A percentile compares a stretch with the other conserved stretches of the same genome.
Conservation (phyloP, 768 basidiomycete genomes). For the Leucosporidium yakuticum region DNA sequence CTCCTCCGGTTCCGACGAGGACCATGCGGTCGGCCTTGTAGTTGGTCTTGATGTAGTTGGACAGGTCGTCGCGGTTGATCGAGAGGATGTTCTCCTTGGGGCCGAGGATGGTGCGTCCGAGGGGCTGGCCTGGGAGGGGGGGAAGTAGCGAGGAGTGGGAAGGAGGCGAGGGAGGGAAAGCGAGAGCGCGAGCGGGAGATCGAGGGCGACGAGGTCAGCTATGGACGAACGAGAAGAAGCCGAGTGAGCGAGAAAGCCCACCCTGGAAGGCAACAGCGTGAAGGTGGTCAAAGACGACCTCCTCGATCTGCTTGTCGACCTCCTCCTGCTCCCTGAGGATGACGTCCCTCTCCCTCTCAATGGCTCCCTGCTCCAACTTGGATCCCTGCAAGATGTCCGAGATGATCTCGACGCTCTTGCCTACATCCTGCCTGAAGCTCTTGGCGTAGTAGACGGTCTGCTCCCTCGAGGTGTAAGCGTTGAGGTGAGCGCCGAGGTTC, state of each 20-base stretch:
- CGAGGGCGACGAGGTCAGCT: background rate
- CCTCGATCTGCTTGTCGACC: conserved; percentile 96
- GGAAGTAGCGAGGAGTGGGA: background rate
- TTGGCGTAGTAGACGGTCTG: conserved; percentile 99
- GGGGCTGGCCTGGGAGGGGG: conserved; percentile 66
- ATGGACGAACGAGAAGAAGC: conserved; percentile 12
- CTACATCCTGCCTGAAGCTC: conserved; percentile 92
- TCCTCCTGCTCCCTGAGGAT: conserved; percentile 97
- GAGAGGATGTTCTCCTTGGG: conserved; percentile 94
- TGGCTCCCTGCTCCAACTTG: conserved; percentile 75
- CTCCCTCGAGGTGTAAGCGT: conserved; percentile 97
- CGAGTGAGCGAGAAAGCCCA: too few species aligned
- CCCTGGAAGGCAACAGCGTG: conserved; percentile 96
- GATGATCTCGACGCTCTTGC: conserved; percentile 87
- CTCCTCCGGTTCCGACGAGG: conserved; percentile 91
- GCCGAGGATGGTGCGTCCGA: conserved; percentile 95
- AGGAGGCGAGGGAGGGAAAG: background rate
- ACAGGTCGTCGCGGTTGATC: conserved; percentile 82
- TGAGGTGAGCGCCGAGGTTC: conserved; percentile 92
- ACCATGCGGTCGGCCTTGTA: conserved; percentile 99
- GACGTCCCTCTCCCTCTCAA: conserved; percentile 93
- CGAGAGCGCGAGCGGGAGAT: too few species aligned
- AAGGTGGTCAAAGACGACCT: conserved; percentile 97
- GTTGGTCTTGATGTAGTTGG: conserved; percentile 89
- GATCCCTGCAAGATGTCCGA: conserved; percentile 96